Conservation (phyloP, 768 basidiomycete species). For the Lactarius indigo region DNA sequence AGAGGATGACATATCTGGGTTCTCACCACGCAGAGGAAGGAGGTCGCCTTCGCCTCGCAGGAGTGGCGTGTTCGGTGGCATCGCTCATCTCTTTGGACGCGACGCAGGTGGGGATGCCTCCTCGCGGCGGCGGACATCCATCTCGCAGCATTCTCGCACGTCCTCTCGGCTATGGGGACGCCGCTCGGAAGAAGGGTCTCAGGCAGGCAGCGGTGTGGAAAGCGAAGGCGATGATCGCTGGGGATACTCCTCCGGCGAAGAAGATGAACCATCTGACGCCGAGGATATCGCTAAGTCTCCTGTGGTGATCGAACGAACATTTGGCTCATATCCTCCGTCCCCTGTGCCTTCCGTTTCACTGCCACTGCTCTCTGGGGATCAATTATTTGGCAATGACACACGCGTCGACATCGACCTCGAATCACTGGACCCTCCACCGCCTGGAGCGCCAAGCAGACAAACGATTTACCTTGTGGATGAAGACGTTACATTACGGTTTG, state of each 20-base stretch:
- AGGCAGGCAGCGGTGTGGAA: slow-evolving; percentile 55
- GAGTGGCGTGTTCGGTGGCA: slow-evolving; percentile 54
- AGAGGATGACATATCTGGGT: slow-evolving; percentile 23
- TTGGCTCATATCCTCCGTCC: slow-evolving; percentile 68
- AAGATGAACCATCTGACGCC: slow-evolving; percentile 49
- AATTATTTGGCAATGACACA: slow-evolving; percentile 78
- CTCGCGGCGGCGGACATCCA: slow-evolving; percentile 45
- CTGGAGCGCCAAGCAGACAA: slow-evolving; percentile 82
- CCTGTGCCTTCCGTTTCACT: slow-evolving; percentile 48
- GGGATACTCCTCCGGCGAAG: slow-evolving; percentile 90
- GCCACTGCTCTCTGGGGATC: slow-evolving; percentile 69
- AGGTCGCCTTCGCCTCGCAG: slow-evolving; percentile 31
- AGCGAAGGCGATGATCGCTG: slow-evolving; percentile 64
- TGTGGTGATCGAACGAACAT: slow-evolving; percentile 56
- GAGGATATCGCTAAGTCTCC: slow-evolving; percentile 39
- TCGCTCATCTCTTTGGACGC: slow-evolving; percentile 61
- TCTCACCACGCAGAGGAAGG: slow-evolving; percentile 18
- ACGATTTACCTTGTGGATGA: slow-evolving; percentile 85
- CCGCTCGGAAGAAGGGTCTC: slow-evolving; percentile 55
- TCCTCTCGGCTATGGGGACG: slow-evolving; percentile 49
- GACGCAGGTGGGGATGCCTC: slow-evolving; percentile 33
- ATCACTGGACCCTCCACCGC: slow-evolving; percentile 63
- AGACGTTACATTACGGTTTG: slow-evolving; percentile 81
- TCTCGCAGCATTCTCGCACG: slow-evolving; percentile 54
- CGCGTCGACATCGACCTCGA: slow-evolving; percentile 77